Percentiles rank a stretch among this genome's conserved stretches.
Conservation (phyloP, 164 flowering plant species). For the Pachysandra terminalis region DNA sequence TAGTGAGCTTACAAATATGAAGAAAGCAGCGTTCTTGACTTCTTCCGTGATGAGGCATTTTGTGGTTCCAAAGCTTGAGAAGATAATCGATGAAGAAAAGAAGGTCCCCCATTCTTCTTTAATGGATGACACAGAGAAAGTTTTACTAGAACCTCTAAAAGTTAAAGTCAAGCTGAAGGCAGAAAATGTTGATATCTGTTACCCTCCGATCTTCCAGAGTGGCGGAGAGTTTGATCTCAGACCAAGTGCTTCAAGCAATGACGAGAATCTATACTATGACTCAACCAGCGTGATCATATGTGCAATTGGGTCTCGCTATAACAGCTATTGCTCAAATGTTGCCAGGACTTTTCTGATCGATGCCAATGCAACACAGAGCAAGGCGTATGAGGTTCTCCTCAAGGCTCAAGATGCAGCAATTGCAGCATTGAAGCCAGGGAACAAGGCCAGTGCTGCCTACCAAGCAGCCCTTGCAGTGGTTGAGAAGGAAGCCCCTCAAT, state of each 20-base stretch:
- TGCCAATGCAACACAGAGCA: constrained; percentile 46
- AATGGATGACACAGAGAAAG: constrained; percentile 65
- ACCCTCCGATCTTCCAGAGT: constrained; percentile 71
- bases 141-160: constrained; percentile 44
- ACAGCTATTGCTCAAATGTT: constrained; percentile 63
- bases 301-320: constrained; percentile 59
- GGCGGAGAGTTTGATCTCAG: constrained; percentile 61
- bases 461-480: constrained; percentile 48
- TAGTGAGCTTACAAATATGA: constrained; percentile 40
- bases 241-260: constrained; percentile 68
- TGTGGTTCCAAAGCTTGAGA: constrained; percentile 26
- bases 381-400: constrained; percentile 64
- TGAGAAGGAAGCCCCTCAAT: constrained; percentile 55
- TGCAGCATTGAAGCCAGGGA: constrained; percentile 45
- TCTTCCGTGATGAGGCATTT: constrained; percentile 22
- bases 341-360: constrained; percentile 57
- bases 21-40: constrained; percentile 52
- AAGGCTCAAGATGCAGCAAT: constrained; percentile 67
- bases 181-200: constrained; percentile 64
- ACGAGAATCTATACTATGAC: constrained; percentile 50
- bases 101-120: constrained; percentile 50
- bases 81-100: constrained; percentile 59
- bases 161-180: constrained; percentile 54
- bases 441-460: constrained; percentile 36
- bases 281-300: constrained; percentile 63